These are phyloP conservation scores for button mushroom (Agaricus bisporus) DNA, from an alignment of 768 basidiomycete species.

Conservation along the genomic window DNA sequence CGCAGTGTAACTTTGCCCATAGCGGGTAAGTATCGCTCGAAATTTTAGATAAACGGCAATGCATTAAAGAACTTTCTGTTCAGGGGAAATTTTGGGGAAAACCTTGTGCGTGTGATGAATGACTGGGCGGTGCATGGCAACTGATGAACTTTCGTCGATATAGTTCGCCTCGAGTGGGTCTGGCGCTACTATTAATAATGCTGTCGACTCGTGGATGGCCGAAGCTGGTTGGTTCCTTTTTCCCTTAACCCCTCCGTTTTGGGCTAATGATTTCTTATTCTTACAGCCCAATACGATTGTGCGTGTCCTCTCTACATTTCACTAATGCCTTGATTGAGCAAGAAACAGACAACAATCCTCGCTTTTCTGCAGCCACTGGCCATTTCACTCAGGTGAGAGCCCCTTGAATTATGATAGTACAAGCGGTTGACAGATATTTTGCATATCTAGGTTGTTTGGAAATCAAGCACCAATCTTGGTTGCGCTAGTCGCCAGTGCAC, in stretches of 20 bases:
- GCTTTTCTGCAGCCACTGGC: constrained; percentile 20
- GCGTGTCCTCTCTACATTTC: background rate
- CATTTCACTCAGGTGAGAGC: constrained; percentile 25
- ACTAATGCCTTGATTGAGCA: background rate
- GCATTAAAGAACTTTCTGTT: background rate
- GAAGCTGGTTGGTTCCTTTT: constrained; percentile 21
- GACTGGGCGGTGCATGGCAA: background rate
- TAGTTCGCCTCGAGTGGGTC: constrained; percentile 17
- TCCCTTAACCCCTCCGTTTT: background rate
- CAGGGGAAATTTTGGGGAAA: constrained; percentile 21
- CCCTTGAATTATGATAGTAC: background rate
- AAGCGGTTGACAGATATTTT: background rate
- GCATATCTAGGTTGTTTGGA: constrained; percentile 45
- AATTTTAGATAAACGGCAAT: background rate
- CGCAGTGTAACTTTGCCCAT: background rate
- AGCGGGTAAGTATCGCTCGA: background rate
- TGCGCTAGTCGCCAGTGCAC: constrained; percentile 37
- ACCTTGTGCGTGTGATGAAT: constrained; percentile 15
- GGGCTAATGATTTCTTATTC: background rate
- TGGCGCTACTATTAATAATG: constrained; percentile 13
- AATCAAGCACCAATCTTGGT: constrained; percentile 40
- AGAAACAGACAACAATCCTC: constrained; percentile 20
- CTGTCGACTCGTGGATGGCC: constrained; percentile 20
- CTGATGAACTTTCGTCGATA: background rate
- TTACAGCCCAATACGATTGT: constrained; percentile 20